Conservation (phyloP, 176 grass and related monocot species). For the Rhynchospora pubera region DNA sequence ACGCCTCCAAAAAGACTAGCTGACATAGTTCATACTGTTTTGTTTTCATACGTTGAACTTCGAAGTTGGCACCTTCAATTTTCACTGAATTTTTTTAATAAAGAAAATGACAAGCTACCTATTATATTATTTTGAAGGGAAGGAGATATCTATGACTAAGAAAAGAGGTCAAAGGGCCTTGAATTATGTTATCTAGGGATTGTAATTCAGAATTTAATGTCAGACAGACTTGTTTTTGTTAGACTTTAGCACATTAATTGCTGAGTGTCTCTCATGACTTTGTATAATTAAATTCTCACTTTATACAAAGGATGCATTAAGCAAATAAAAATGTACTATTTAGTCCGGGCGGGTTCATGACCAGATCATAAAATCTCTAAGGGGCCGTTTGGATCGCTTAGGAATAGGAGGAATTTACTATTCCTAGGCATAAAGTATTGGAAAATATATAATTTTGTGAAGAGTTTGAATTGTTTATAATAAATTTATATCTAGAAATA, state of each 20-base stretch:
- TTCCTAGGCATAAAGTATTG: too few relatives aligned
- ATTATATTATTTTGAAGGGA: neutral
- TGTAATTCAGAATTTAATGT: neutral
- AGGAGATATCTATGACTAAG: neutral
- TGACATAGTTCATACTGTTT: neutral
- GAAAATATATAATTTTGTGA: too few relatives aligned
- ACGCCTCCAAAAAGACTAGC: too few relatives aligned
- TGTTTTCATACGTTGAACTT: neutral
- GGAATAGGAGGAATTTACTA: too few relatives aligned
- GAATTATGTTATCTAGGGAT: neutral
- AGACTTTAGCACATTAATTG: neutral
- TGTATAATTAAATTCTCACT: neutral
- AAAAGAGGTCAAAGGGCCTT: neutral
- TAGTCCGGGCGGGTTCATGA: neutral
- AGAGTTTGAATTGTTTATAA: too few relatives aligned
- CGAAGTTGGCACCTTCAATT: too few relatives aligned
- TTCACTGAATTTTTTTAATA: neutral
- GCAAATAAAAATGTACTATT: neutral
- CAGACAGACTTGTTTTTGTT: slow-evolving; percentile 6
- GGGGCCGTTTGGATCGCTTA: too few relatives aligned
- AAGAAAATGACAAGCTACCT: neutral
- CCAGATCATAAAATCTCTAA: neutral
- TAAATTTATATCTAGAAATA: too few relatives aligned
- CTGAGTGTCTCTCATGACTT: neutral
- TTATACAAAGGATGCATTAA: neutral